phyloP scores from a whole-genome alignment of 2,329 filamentous ascomycete genomes.

The Pseudogymnoascus sp. region DNA sequence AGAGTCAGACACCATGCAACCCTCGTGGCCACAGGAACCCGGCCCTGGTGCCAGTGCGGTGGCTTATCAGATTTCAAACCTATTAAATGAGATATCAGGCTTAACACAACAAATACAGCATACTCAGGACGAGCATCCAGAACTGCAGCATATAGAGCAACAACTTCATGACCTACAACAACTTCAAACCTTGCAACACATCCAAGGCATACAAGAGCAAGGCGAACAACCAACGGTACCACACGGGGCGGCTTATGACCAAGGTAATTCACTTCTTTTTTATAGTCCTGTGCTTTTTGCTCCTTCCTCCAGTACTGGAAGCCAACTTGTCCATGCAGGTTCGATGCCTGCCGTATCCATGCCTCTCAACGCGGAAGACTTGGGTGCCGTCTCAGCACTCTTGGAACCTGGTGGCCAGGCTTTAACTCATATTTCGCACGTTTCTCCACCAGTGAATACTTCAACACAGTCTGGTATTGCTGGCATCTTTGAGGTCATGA shows the following conservation, averaged over 20 bases:
- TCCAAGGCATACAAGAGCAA: conserved; percentile 22
- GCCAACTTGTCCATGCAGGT: conserved; percentile 11
- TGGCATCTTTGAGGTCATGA: background rate
- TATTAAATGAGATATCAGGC: conserved; percentile 24
- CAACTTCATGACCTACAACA: background rate
- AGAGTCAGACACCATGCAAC: background rate
- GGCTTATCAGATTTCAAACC: conserved; percentile 13
- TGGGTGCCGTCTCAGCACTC: background rate
- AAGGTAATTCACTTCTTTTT: conserved; percentile 26
- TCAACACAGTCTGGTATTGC: background rate
- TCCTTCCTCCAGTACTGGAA: background rate
- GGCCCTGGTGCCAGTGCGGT: background rate
- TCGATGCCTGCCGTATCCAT: conserved; percentile 10
- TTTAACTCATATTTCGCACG: background rate
- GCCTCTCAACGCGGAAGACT: background rate
- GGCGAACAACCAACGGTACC: conserved; percentile 16
- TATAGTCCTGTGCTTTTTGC: conserved; percentile 13
- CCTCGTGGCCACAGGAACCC: background rate
- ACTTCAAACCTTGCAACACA: background rate
- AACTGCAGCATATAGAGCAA: background rate
- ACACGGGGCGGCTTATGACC: conserved; percentile 18
- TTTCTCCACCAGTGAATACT: background rate
- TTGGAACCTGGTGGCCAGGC: background rate
- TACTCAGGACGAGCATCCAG: conserved; percentile 17
- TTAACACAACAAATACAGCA: conserved; percentile 27